Evolutionary conservation across 768 basidiomycete species (phyloP).

Genomic region (Cyclocybe cylindracea): DNA sequence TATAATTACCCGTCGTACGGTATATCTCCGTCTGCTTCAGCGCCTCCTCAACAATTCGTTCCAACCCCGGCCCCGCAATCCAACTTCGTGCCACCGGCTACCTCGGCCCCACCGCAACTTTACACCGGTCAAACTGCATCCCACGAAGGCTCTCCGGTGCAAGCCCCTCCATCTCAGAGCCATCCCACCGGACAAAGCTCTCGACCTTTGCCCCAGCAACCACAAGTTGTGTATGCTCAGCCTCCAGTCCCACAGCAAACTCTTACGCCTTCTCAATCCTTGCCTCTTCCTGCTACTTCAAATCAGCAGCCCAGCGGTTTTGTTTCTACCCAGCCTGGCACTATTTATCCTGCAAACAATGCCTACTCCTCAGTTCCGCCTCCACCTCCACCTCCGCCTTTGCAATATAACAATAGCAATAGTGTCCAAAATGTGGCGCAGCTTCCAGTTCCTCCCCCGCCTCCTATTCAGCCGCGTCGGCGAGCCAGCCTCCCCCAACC

Average conservation of each 20-base stretch:
- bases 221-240: slow-evolving; percentile 39
- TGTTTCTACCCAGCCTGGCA: slow-evolving; percentile 24
- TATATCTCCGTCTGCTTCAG: slow-evolving; percentile 32
- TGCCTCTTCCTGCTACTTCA: slow-evolving; percentile 24
- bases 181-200: slow-evolving; percentile 33
- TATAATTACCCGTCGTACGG: slow-evolving; percentile 38
- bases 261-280: slow-evolving; percentile 25
- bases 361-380: slow-evolving; percentile 34
- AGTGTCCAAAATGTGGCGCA: slow-evolving; percentile 7
- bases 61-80: slow-evolving; percentile 26
- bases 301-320: slow-evolving; percentile 24
- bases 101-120: slow-evolving; percentile 33
- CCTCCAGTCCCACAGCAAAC: slow-evolving; percentile 25
- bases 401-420: slow-evolving; percentile 14
- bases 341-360: slow-evolving; percentile 23
- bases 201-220: slow-evolving; percentile 47
- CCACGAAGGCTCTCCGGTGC: slow-evolving; percentile 25
- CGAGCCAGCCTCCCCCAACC: slow-evolving; percentile 54
- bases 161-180: slow-evolving; percentile 24
- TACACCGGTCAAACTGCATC: slow-evolving; percentile 34
- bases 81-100: slow-evolving; percentile 21
- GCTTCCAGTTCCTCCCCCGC: slow-evolving; percentile 20
- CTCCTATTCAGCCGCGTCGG: slow-evolving; percentile 32
- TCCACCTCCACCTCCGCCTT: slow-evolving; percentile 41
- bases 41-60: slow-evolving; percentile 41